A percentile compares a stretch with the other conserved stretches of the same genome.
These are phyloP conservation scores for Dactylellina sp. DNA, from an alignment of 2,329 filamentous ascomycete species.

Conservation along the genomic window DNA sequence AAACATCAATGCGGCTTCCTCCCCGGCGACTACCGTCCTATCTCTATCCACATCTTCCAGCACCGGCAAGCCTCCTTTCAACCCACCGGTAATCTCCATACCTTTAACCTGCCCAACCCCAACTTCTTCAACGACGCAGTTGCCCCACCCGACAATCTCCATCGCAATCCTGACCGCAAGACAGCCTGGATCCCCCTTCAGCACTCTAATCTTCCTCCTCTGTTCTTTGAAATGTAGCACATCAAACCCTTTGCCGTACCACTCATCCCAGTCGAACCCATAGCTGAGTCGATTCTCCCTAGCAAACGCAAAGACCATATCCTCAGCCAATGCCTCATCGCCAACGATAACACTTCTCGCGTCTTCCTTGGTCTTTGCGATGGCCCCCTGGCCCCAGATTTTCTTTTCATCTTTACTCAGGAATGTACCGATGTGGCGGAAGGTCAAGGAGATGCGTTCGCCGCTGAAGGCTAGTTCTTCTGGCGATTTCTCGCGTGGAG, in stretches of 20 bases:
- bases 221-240: constrained; percentile 73
- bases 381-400: constrained; percentile 95
- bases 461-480: constrained; percentile 79
- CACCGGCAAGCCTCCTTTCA: constrained; percentile 43
- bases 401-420: constrained; percentile 67
- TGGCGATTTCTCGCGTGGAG: constrained; percentile 73
- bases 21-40: constrained; percentile 58
- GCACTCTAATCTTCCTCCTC: constrained; percentile 64
- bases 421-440: constrained; percentile 88
- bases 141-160: constrained; percentile 45
- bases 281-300: constrained; percentile 80
- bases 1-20: constrained; percentile 59
- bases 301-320: constrained; percentile 82
- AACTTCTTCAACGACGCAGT: constrained; percentile 41
- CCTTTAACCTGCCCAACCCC: constrained; percentile 29
- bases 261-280: constrained; percentile 77
- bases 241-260: constrained; percentile 86
- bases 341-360: constrained; percentile 78
- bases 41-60: constrained; percentile 60
- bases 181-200: constrained; percentile 61
- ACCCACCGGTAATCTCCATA: constrained; percentile 31
- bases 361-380: constrained; percentile 71
- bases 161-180: constrained; percentile 61
- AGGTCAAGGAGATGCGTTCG: constrained; percentile 89
- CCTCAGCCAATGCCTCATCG: constrained; percentile 73